phyloP scores from a whole-genome alignment of 441 rosid species.

The Gossypium trilobum region DNA sequence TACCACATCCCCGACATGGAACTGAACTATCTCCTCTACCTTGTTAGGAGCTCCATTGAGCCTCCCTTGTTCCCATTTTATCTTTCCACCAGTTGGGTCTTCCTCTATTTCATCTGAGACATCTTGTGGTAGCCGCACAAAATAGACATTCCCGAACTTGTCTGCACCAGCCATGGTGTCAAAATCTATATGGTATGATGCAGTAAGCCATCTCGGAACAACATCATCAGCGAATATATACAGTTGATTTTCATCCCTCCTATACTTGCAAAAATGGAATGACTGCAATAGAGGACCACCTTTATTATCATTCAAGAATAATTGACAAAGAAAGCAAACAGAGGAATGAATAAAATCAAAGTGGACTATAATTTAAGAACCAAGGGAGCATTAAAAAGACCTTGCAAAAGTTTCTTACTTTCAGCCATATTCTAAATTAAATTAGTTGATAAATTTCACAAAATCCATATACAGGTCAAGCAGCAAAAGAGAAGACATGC shows the following conservation, averaged over 20 bases:
- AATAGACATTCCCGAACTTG: slow-evolving; percentile 84
- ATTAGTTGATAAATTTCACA: not conserved
- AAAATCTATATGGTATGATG: slow-evolving; percentile 75
- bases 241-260: slow-evolving; percentile 91
- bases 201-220: slow-evolving; percentile 92
- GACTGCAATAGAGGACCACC: slow-evolving; percentile 42
- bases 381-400: not conserved
- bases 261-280: slow-evolving; percentile 92
- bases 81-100: slow-evolving; percentile 92
- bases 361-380: not conserved
- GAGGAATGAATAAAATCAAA: not conserved
- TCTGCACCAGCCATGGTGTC: slow-evolving; percentile 96
- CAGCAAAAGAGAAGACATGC: not conserved
- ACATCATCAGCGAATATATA: slow-evolving; percentile 86
- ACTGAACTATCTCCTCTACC: slow-evolving; percentile 89
- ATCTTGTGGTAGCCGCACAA: slow-evolving; percentile 81
- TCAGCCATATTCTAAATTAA: not conserved
- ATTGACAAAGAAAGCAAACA: not conserved
- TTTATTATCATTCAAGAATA: not conserved
- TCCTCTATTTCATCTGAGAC: slow-evolving; percentile 92
- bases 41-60: slow-evolving; percentile 94
- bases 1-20: slow-evolving; percentile 80
- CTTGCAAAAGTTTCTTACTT: not conserved
- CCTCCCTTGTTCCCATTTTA: slow-evolving; percentile 97
- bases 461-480: not conserved